phyloP scores from a whole-genome alignment of 306 rosid genomes.

The Leucaena leucocephala region DNA sequence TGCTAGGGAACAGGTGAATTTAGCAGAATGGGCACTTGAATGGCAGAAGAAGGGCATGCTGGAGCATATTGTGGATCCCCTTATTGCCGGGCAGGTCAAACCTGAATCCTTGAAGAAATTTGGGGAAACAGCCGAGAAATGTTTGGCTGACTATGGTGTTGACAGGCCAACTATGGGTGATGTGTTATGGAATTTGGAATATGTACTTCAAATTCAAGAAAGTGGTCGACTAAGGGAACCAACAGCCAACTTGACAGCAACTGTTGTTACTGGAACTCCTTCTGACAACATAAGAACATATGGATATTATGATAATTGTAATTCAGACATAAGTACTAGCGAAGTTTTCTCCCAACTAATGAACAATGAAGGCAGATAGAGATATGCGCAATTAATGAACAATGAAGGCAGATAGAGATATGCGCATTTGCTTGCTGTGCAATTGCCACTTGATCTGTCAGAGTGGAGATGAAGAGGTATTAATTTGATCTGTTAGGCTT shows the following conservation, averaged over 20 bases:
- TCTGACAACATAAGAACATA: slow-evolving; percentile 41
- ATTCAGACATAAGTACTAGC: slow-evolving; percentile 65
- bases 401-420: slow-evolving; percentile 82
- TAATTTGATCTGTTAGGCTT: not conserved
- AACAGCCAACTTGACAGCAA: slow-evolving; percentile 32
- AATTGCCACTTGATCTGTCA: not conserved
- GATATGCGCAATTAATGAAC: slow-evolving; percentile 86
- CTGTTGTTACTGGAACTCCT: slow-evolving; percentile 38
- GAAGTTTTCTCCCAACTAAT: slow-evolving; percentile 89
- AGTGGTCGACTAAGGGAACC: slow-evolving; percentile 46
- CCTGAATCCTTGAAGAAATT: slow-evolving; percentile 73
- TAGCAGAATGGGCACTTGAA: slow-evolving; percentile 92
- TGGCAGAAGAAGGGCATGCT: slow-evolving; percentile 88
- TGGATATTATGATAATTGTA: slow-evolving; percentile 46
- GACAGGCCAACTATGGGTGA: slow-evolving; percentile 99
- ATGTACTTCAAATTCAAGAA: slow-evolving; percentile 93
- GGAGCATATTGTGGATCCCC: slow-evolving; percentile 69
- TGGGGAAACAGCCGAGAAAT: slow-evolving; percentile 96
- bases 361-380: slow-evolving; percentile 81
- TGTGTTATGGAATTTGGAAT: slow-evolving; percentile 91
- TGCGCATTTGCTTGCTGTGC: slow-evolving; percentile 28
- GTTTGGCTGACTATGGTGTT: slow-evolving; percentile 91
- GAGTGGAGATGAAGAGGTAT: slow-evolving; percentile 35
- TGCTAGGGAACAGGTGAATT: slow-evolving; percentile 81
- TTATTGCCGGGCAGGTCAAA: slow-evolving; percentile 66